Conservation (phyloP, 2,329 filamentous ascomycete genomes). For the Emydomyces testavorans region DNA sequence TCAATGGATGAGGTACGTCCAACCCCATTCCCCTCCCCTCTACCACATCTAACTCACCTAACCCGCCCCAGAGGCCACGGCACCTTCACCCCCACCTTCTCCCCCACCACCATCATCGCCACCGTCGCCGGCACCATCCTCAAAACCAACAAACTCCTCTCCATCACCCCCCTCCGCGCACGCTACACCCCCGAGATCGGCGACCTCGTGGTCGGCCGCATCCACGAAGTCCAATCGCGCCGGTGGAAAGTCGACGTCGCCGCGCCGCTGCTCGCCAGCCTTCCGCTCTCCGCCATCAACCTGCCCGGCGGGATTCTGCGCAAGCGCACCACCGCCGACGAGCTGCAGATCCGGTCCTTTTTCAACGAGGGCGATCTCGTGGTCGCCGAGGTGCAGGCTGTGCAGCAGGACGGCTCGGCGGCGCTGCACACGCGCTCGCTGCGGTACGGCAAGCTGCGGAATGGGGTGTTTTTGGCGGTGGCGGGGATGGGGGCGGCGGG, state of each 20-base stretch:
- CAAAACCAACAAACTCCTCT: slow-evolving; percentile 94
- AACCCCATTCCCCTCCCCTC: neutral
- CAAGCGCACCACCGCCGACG: slow-evolving; percentile 86
- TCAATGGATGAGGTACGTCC: slow-evolving; percentile 72
- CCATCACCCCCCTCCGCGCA: slow-evolving; percentile 76
- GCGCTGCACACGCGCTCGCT: slow-evolving; percentile 79
- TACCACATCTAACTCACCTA: neutral
- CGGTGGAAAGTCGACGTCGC: slow-evolving; percentile 94
- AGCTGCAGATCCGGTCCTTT: slow-evolving; percentile 93
- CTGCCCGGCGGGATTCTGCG: slow-evolving; percentile 85
- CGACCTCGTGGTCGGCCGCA: slow-evolving; percentile 85
- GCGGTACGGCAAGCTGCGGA: slow-evolving; percentile 90
- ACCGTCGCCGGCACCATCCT: slow-evolving; percentile 83
- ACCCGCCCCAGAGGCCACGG: slow-evolving; percentile 81
- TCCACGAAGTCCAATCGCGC: slow-evolving; percentile 84
- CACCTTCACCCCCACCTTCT: slow-evolving; percentile 58
- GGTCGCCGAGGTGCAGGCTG: slow-evolving; percentile 84
- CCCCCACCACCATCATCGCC: slow-evolving; percentile 56
- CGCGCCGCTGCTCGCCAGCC: slow-evolving; percentile 68
- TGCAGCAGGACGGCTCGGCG: slow-evolving; percentile 76
- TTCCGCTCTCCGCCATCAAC: slow-evolving; percentile 85
- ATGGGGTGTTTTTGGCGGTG: slow-evolving; percentile 79
- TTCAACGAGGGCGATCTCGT: slow-evolving; percentile 91
- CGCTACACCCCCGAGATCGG: slow-evolving; percentile 94
- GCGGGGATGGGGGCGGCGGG: slow-evolving; percentile 63